phyloP scores from a whole-genome alignment of 306 rosid species.

The Amphicarpaea edgeworthii region DNA sequence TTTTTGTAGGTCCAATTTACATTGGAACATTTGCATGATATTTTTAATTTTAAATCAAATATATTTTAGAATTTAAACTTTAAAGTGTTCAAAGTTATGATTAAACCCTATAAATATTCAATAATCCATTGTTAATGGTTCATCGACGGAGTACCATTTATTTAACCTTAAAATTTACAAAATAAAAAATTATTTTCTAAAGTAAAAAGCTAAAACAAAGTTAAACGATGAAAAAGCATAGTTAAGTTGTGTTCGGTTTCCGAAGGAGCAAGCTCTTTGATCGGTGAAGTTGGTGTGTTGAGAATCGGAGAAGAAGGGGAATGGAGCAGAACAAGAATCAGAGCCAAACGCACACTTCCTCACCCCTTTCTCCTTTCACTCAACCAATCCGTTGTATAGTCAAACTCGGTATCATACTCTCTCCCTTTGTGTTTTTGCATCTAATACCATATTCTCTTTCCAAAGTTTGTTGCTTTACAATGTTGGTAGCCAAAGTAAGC shows the following conservation, averaged over 20 bases:
- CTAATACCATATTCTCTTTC: constrained; percentile 26
- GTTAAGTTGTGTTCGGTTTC: neutral
- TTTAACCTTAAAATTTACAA: no score
- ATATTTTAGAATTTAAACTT: no score
- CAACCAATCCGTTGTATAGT: constrained; percentile 84
- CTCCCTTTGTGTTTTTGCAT: neutral
- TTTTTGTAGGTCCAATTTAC: no score
- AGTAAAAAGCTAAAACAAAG: neutral
- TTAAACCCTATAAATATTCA: no score
- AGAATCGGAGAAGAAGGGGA: constrained; percentile 3
- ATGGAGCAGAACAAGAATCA: constrained; percentile 49
- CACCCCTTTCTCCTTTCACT: constrained; percentile 41
- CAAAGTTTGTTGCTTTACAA: constrained; percentile 34
- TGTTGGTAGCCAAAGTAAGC: neutral
- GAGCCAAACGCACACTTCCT: constrained; percentile 37
- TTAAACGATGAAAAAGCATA: neutral
- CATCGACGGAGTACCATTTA: no score
- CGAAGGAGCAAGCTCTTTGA: neutral
- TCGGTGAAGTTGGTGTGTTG: neutral
- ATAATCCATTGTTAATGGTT: no score
- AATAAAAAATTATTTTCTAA: no score
- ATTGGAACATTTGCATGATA: no score
- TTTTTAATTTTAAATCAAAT: no score
- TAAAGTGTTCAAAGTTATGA: no score
- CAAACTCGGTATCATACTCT: constrained; percentile 68